phyloP scores from a whole-genome alignment of 2,329 filamentous ascomycete genomes.

The Knufia fluminis region DNA sequence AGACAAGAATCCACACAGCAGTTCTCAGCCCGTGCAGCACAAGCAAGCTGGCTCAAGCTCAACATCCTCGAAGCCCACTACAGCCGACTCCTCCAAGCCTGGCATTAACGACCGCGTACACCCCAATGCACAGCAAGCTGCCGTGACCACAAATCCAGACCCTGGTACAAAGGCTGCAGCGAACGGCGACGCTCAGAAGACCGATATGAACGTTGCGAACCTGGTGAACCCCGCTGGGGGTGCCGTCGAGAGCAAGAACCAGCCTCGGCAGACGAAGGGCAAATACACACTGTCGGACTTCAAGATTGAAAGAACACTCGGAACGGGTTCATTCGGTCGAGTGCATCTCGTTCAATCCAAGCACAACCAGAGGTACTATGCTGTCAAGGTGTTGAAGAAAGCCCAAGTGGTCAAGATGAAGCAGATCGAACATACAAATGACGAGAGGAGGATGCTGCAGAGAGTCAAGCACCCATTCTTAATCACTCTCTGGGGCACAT shows the following conservation, averaged over 20 bases:
- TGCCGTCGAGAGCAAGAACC: conserved; percentile 27
- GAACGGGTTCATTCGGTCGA: conserved; percentile 91
- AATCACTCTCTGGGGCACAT: conserved; percentile 96
- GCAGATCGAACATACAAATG: conserved; percentile 98
- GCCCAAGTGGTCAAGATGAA: conserved; percentile 99
- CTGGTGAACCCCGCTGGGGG: conserved; percentile 15
- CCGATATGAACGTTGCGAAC: conserved; percentile 21
- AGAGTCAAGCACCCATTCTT: conserved; percentile 97
- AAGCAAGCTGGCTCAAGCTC: conserved; percentile 36
- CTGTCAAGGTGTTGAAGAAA: conserved; percentile 97
- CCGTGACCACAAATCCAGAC: conserved; percentile 20
- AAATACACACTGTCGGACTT: conserved; percentile 95
- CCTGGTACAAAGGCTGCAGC: conserved; percentile 22
- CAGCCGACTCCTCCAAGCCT: conserved; percentile 22
- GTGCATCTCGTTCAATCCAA: conserved; percentile 96
- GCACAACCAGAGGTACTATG: conserved; percentile 97
- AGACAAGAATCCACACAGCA: conserved; percentile 10
- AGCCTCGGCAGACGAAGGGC: conserved; percentile 70
- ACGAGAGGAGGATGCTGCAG: conserved; percentile 90
- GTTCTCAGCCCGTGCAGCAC: conserved; percentile 20
- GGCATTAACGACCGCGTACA: conserved; percentile 25
- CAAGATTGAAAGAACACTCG: conserved; percentile 77
- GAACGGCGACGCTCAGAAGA: conserved; percentile 18
- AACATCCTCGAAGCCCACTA: conserved; percentile 53
- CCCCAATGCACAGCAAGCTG: conserved; percentile 17